These are phyloP conservation scores for Purpureocillium lavendulum DNA, from an alignment of 2,329 filamentous ascomycete species.

Conservation along the genomic window DNA sequence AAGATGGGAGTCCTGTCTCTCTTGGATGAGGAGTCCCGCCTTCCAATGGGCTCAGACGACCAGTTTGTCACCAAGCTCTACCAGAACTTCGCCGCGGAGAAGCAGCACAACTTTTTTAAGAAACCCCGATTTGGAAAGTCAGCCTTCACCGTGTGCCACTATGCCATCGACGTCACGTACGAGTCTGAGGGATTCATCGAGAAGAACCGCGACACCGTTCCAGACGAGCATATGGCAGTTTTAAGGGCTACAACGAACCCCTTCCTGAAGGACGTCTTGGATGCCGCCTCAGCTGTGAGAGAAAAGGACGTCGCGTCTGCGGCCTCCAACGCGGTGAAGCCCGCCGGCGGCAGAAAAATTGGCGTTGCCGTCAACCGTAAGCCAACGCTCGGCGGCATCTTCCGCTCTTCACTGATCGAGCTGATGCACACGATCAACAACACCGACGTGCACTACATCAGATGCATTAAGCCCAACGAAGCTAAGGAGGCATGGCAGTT, in stretches of 20 bases:
- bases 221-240: slow-evolving; percentile 95
- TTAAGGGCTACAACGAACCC: slow-evolving; percentile 74
- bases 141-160: slow-evolving; percentile 95
- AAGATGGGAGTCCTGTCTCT: slow-evolving; percentile 90
- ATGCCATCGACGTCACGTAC: slow-evolving; percentile 95
- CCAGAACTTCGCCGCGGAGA: slow-evolving; percentile 82
- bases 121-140: slow-evolving; percentile 97
- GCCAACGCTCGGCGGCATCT: slow-evolving; percentile 94
- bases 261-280: slow-evolving; percentile 78
- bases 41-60: slow-evolving; percentile 96
- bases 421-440: slow-evolving; percentile 97
- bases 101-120: slow-evolving; percentile 96
- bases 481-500: slow-evolving; percentile 96
- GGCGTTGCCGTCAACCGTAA: slow-evolving; percentile 92
- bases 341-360: slow-evolving; percentile 74
- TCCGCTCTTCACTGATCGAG: slow-evolving; percentile 96
- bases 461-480: slow-evolving; percentile 98
- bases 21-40: slow-evolving; percentile 88
- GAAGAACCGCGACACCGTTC: slow-evolving; percentile 97
- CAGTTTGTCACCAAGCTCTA: slow-evolving; percentile 96
- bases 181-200: slow-evolving; percentile 99
- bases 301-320: slow-evolving; percentile 74
- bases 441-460: slow-evolving; percentile 97
- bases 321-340: slow-evolving; percentile 65
- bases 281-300: slow-evolving; percentile 75